Evolutionary conservation across 768 basidiomycete genomes (phyloP).

Genomic region (Hemileccinum rubropunctum): DNA sequence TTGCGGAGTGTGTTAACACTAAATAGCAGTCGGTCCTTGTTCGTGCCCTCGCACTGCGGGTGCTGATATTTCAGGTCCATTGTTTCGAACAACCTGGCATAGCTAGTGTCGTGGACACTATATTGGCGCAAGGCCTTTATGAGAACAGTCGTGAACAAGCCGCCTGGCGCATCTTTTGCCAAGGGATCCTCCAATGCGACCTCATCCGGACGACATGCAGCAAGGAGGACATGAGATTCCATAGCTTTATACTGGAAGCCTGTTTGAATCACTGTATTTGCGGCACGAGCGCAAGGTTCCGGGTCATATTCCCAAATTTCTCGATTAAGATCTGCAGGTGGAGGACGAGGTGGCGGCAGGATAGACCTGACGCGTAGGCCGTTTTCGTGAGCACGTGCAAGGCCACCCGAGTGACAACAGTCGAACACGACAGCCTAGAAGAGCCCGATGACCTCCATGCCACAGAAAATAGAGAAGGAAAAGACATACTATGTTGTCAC

Average conservation of each 20-base stretch:
- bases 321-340: conserved; percentile 12
- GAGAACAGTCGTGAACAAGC: conserved; percentile 20
- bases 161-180: conserved; percentile 6
- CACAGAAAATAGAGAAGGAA: not conserved
- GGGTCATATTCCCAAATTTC: conserved; percentile 7
- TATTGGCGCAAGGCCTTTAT: conserved; percentile 8
- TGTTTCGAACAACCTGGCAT: conserved; percentile 9
- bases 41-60: conserved; percentile 19
- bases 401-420: conserved; percentile 22
- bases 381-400: conserved; percentile 3
- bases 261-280: conserved; percentile 1
- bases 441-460: not conserved
- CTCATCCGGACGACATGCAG: conserved; percentile 19
- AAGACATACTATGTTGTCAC: conserved; percentile 16
- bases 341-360: conserved; percentile 9
- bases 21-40: conserved; percentile 17
- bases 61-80: conserved; percentile 14
- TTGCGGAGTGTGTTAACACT: conserved; percentile 15
- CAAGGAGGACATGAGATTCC: conserved; percentile 20
- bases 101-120: conserved; percentile 14
- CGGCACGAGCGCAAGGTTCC: conserved; percentile 7
- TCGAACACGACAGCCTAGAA: conserved; percentile 17
- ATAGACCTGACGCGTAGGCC: conserved; percentile 6
- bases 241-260: conserved; percentile 19
- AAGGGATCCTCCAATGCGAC: conserved; percentile 10